These are phyloP conservation scores for Blastocrithidia nonstop DNA, from an alignment of 208 protist species.

Conservation along the genomic window DNA sequence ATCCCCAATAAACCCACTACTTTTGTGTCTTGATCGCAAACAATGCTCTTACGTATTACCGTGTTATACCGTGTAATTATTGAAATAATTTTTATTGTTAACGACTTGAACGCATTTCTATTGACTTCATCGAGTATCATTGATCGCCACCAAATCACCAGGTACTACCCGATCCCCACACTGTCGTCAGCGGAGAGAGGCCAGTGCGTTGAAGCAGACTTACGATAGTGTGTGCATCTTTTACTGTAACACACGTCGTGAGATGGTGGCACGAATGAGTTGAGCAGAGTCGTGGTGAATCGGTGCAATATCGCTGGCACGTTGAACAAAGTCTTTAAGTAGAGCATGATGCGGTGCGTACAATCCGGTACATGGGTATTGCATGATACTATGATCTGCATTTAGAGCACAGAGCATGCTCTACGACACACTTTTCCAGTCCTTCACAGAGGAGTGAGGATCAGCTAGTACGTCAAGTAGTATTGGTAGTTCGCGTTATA, in stretches of 20 bases:
- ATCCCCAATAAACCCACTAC: constrained; percentile 7
- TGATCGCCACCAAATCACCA: constrained; percentile 29
- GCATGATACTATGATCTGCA: constrained; percentile 19
- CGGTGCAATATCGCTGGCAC: constrained; percentile 24
- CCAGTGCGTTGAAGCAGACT: constrained; percentile 68
- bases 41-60: too few relatives aligned
- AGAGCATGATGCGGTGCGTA: constrained; percentile 61
- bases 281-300: constrained; percentile 12
- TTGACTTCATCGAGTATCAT: neutral
- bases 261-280: constrained; percentile 49
- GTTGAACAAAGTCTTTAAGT: constrained; percentile 53
- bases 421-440: constrained; percentile 25
- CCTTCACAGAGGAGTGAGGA: constrained; percentile 7
- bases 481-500: constrained; percentile 35
- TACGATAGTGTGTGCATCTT: constrained; percentile 49
- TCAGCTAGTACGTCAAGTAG: constrained; percentile 30
- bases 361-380: constrained; percentile 30
- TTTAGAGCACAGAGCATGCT: constrained; percentile 22
- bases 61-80: too few relatives aligned
- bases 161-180: constrained; percentile 17
- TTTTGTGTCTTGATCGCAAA: too few relatives aligned
- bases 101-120: neutral
- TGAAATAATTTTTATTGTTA: neutral
- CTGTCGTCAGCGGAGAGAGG: constrained; percentile 46
- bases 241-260: constrained; percentile 49